Evolutionary conservation across 805 yeast genomes (phyloP), one percentile per base, ranked within the genome.

Genomic region (Nakazawaea wickerhamii): DNA sequence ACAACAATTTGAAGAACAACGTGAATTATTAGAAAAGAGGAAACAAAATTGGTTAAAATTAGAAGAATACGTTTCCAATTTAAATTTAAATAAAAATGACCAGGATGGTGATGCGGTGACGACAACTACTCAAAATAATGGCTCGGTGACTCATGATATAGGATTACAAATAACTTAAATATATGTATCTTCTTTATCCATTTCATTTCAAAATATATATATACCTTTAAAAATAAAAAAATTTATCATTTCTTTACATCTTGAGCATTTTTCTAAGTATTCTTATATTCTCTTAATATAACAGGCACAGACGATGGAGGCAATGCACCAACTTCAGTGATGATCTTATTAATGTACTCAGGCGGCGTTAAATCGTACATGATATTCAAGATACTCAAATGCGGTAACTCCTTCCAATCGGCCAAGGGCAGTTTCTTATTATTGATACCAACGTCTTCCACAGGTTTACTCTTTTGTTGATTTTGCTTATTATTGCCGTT

Each of bases 241-340:
- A n/a, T n/a, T n/a, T n/a, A n/a, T n/a, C n/a, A n/a, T n/a, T n/a
- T n/a, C n/a, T n/a, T n/a, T n/a, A n/a, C n/a, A n/a, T n/a, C n/a
- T n/a, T n/a, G n/a, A n/a, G n/a, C n/a, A n/a, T n/a, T n/a, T n/a
- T n/a, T n/a, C n/a, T 36, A 40, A n/a, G 57, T 48, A 41, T 60
- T 55, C 62, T 88, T 87, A 63, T 91, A 93, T 63, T 93, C 99
- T 64, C 98, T 78, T 54, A 93, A 68, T 48, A 93, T 87, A 38
- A 93, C 98, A 21, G 99, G 99, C 45, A 93, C 98, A 1, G 98
- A 88, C n/a, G 95, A 84, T 33, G 99, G 96, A 9, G 99, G 99
- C 51, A 93, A 71, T 2, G 95, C 87, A 22, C 99, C 99, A 50
- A 91, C 79, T 61, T 93, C 99, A 2, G 98, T 93, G 42, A 93